These are phyloP conservation scores for Penicillium dipodomyicola DNA, from an alignment of 495 filamentous ascomycete species.

Conservation along the genomic window DNA sequence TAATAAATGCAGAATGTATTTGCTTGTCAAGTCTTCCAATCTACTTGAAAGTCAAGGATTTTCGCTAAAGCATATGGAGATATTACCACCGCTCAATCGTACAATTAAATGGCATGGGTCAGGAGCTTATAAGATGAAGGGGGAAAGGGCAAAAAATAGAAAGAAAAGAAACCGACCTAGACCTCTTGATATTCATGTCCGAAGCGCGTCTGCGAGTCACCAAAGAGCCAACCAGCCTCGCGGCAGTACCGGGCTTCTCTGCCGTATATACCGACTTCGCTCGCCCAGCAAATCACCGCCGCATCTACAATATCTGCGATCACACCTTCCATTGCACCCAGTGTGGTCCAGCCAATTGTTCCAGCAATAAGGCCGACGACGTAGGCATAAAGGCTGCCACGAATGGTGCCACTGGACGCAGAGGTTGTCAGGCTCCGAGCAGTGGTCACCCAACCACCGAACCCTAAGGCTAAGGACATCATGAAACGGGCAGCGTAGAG, in stretches of 20 bases:
- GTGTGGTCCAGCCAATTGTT: slow-evolving; percentile 89
- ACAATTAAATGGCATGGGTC: slow-evolving; percentile 4
- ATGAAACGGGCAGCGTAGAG: slow-evolving; percentile 86
- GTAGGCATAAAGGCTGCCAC: slow-evolving; percentile 92
- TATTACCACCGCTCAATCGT: slow-evolving; percentile 13
- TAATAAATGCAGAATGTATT: slow-evolving; percentile 1
- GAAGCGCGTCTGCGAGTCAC: slow-evolving; percentile 40
- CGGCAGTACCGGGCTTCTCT: slow-evolving; percentile 77
- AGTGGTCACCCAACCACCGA: slow-evolving; percentile 96
- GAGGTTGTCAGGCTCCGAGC: slow-evolving; percentile 65
- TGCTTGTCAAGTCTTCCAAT: neutral
- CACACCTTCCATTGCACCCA: slow-evolving; percentile 94
- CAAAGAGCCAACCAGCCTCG: slow-evolving; percentile 81
- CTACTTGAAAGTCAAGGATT: neutral
- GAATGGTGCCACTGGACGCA: slow-evolving; percentile 51
- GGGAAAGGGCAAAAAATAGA: neutral
- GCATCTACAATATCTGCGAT: slow-evolving; percentile 91
- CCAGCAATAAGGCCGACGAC: slow-evolving; percentile 88
- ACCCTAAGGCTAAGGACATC: slow-evolving; percentile 83
- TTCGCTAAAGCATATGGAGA: slow-evolving; percentile 2
- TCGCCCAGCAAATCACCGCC: slow-evolving; percentile 88
- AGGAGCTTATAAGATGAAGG: slow-evolving; percentile 3
- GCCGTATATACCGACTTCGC: slow-evolving; percentile 68
- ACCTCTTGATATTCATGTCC: slow-evolving; percentile 23
- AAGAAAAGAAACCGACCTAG: slow-evolving; percentile 3